Percentiles rank a stretch among this genome's conserved stretches.
Conservation (phyloP, 2,329 filamentous ascomycete genomes). For the Fusarium torreyae region DNA sequence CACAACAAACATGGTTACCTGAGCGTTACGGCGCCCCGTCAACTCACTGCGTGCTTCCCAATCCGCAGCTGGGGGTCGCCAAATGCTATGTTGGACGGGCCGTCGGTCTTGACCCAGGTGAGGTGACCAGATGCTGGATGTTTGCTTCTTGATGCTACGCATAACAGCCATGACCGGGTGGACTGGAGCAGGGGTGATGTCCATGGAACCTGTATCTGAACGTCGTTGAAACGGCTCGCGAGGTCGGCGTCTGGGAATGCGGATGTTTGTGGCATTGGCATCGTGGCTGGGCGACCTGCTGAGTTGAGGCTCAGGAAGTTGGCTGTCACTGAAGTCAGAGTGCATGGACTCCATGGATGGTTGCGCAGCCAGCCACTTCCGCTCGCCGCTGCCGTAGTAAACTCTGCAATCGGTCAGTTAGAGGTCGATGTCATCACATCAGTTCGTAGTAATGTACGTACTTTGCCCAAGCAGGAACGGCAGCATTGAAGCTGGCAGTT, state of each 20-base stretch:
- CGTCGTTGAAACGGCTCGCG: slow-evolving; percentile 51
- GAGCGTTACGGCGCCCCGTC: slow-evolving; percentile 78
- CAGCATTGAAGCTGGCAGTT: slow-evolving; percentile 63
- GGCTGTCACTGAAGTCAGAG: slow-evolving; percentile 65
- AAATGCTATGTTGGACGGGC: slow-evolving; percentile 72
- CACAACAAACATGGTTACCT: slow-evolving; percentile 80
- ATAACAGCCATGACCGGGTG: slow-evolving; percentile 49
- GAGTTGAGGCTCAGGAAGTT: slow-evolving; percentile 62
- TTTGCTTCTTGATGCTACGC: slow-evolving; percentile 61
- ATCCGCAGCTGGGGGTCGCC: slow-evolving; percentile 80
- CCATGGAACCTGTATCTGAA: slow-evolving; percentile 58
- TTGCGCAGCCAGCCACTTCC: slow-evolving; percentile 64
- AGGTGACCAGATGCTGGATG: slow-evolving; percentile 79
- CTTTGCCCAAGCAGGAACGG: slow-evolving; percentile 70
- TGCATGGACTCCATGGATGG: slow-evolving; percentile 63
- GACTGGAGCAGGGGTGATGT: slow-evolving; percentile 58
- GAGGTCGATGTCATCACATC: not conserved
- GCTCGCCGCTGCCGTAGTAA: slow-evolving; percentile 80
- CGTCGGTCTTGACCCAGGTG: slow-evolving; percentile 77
- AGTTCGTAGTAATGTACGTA: slow-evolving; percentile 46
- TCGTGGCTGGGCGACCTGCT: slow-evolving; percentile 67
- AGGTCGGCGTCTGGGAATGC: slow-evolving; percentile 62
- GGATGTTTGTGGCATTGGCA: slow-evolving; percentile 62
- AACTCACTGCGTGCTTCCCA: slow-evolving; percentile 73
- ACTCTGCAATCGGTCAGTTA: slow-evolving; percentile 60